phyloP scores from a whole-genome alignment of 1,284 basidiomycete genomes.

The Boletus semigastroideus region DNA sequence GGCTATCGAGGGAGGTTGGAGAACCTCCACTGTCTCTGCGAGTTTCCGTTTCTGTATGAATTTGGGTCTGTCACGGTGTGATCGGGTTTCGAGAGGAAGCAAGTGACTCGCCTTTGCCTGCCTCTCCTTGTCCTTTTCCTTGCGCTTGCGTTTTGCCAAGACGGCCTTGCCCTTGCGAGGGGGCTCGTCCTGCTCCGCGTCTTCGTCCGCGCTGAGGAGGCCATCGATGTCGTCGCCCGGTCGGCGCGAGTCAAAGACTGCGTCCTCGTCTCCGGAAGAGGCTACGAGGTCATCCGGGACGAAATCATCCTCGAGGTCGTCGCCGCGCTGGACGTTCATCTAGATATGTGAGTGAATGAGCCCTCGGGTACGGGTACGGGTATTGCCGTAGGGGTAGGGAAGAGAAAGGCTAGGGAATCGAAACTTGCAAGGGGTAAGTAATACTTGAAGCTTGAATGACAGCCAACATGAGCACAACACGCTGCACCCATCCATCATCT shows the following conservation, averaged over 20 bases:
- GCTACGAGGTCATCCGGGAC: constrained; percentile 68
- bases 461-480: constrained; percentile 32
- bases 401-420: no score
- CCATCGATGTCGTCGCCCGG: constrained; percentile 41
- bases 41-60: constrained; percentile 59
- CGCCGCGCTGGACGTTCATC: constrained; percentile 49
- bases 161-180: constrained; percentile 29
- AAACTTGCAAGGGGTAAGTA: no score
- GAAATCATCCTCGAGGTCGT: constrained; percentile 82
- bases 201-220: constrained; percentile 47
- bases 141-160: constrained; percentile 63
- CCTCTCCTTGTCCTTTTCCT: constrained; percentile 67
- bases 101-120: constrained; percentile 58
- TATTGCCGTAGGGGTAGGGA: not conserved
- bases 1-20: constrained; percentile 51
- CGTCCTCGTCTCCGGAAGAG: constrained; percentile 55
- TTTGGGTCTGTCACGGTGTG: constrained; percentile 7
- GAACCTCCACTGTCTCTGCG: constrained; percentile 42
- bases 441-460: constrained; percentile 2
- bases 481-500: constrained; percentile 13
- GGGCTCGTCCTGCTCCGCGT: constrained; percentile 35
- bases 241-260: constrained; percentile 39
- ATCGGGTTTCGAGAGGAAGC: constrained; percentile 21
- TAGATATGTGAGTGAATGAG: constrained; percentile 1
- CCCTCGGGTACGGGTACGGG: not conserved